Percentiles rank a stretch among this genome's conserved stretches.
These are phyloP conservation scores for Verticillium nonalfalfae DNA, from an alignment of 2,329 filamentous ascomycete species.

Conservation along the genomic window DNA sequence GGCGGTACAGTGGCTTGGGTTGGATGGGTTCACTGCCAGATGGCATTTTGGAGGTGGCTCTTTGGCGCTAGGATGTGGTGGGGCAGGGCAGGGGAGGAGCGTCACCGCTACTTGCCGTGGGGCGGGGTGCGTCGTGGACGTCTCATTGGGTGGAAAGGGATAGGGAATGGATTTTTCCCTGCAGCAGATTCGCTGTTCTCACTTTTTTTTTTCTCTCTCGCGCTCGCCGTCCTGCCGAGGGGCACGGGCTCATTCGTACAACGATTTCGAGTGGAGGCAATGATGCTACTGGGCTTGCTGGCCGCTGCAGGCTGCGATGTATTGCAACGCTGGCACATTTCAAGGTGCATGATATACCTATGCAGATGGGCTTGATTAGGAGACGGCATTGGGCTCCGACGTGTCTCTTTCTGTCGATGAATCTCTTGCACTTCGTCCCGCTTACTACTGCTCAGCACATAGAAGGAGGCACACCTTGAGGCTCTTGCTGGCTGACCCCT, in stretches of 20 bases:
- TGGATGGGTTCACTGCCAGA: background rate
- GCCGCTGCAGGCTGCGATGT: background rate
- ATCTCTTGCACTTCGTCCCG: background rate
- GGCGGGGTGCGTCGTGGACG: background rate
- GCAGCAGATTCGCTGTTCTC: slow-evolving; percentile 15
- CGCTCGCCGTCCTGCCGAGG: background rate
- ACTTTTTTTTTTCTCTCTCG: slow-evolving; percentile 18
- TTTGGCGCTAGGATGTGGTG: background rate
- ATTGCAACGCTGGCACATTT: background rate
- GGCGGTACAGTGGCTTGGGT: background rate
- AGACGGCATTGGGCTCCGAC: background rate
- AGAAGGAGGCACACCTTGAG: background rate
- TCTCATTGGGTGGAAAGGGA: background rate
- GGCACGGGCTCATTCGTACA: background rate
- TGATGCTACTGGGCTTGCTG: background rate
- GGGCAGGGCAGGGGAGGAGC: background rate
- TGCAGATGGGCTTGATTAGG: background rate
- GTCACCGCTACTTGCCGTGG: background rate
- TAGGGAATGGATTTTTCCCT: background rate
- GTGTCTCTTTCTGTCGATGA: background rate
- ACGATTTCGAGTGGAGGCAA: background rate
- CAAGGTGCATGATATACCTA: background rate
- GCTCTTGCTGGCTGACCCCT: background rate
- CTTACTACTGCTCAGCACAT: background rate
- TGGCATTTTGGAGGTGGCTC: background rate